Base-by-base conservation (phyloP, 164 flowering plant species). In the Magnolia officinalis region DNA sequence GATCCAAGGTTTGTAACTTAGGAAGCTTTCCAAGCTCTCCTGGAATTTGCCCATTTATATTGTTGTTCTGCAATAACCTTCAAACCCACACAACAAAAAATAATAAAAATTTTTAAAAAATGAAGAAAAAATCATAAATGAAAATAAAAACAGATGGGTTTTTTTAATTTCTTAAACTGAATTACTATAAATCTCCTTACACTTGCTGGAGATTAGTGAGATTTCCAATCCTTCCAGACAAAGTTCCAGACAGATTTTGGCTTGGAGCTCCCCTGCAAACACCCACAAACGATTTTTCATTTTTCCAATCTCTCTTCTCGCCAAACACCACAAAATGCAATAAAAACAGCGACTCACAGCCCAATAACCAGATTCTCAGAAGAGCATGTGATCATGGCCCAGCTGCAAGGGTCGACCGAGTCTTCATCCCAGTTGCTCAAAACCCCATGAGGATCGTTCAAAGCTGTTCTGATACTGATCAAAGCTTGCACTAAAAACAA, bases 391-490 rank as follows among this genome's bases (percentile, higher is more conserved):
- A 96, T 87, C 97, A 92, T 88, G 59, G 95, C 85, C 98, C 98
- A 96, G 81, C 98, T 91, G 81, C 99, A 96, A 50, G 99, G 99
- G 78, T 96, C 99, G 20, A 90, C 99, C 45, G 99, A 92, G 78
- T 81, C 86, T 76, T 89, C 96, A 85, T 96, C 99, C 99, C 99
- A 96, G 85, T 90, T 92, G 86, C 70, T 87, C 31, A 96, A 74
- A 76, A 88, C 92, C 3, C 98, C 96, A 75, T 88, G 90, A 23
- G 96, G 98, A 78, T 96, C 99, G 66, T 76, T 75, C 80, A 96
- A 78, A 29, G 80, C 84, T 50, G 37, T 72, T 75, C 79, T 91
- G 68, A 96, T 83, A 72, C 79, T 80, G 16, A 88, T 90, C 90
- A 96, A 82, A 70, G 99, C 98, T 71, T 85, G 87, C 72, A 92